These are phyloP conservation scores for Marsdenia floribunda DNA, from an alignment of 257 asterid species.

Conservation along the genomic window DNA sequence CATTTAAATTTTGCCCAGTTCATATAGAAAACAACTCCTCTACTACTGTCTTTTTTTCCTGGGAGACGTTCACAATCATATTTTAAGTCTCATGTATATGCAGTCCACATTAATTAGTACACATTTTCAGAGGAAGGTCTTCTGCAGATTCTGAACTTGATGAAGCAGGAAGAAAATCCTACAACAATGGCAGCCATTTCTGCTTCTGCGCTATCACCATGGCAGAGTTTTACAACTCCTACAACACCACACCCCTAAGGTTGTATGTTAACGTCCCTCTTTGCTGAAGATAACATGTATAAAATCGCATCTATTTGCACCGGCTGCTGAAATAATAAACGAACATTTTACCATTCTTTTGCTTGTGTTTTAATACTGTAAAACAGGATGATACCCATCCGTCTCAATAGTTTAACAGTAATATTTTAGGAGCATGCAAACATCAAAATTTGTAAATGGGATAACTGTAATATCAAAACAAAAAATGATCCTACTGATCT, in stretches of 20 bases:
- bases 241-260: neutral
- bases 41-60: neutral
- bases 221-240: neutral
- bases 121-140: no score
- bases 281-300: neutral
- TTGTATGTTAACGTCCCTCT: neutral
- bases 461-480: neutral
- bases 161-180: neutral
- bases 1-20: neutral
- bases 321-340: neutral
- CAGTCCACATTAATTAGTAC: neutral
- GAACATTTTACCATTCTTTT: neutral
- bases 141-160: neutral
- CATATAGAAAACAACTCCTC: neutral
- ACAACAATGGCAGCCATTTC: neutral
- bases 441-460: neutral
- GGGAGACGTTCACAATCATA: neutral
- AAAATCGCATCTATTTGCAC: neutral
- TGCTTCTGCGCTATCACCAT: neutral
- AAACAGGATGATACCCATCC: neutral
- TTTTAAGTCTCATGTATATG: neutral
- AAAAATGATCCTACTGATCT: neutral
- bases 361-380: neutral
- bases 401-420: neutral
- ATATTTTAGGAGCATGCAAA: neutral